Evolutionary conservation across 805 yeast genomes (phyloP).

Genomic region (Wickerhamiella galacta): DNA sequence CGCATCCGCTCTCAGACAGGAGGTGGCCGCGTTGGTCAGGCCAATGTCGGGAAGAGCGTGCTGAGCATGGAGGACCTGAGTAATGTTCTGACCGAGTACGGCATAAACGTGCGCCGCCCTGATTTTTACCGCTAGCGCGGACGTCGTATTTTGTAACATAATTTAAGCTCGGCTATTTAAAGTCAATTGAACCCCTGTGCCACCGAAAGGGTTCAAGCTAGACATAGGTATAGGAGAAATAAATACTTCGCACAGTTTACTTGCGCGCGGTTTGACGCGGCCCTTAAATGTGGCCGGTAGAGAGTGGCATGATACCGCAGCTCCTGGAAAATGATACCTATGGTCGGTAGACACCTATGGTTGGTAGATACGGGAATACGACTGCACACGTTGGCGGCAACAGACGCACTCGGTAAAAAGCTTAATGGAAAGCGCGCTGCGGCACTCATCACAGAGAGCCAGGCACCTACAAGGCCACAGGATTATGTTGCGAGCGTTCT

Average conservation of each 20-base stretch:
- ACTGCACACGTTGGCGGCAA: constrained; percentile 59
- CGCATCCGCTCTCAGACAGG: constrained; percentile 80
- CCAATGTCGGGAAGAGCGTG: constrained; percentile 46
- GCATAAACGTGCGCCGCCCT: constrained; percentile 76
- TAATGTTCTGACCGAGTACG: constrained; percentile 85
- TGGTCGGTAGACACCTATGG: too few species aligned
- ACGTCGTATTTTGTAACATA: neutral
- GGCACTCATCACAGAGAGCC: constrained; percentile 72
- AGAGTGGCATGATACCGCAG: neutral
- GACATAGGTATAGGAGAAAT: neutral
- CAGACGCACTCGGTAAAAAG: constrained; percentile 71
- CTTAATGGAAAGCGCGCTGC: constrained; percentile 53
- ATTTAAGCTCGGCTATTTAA: neutral
- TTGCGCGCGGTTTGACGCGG: neutral
- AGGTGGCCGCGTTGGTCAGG: constrained; percentile 32
- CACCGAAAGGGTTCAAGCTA: too few species aligned
- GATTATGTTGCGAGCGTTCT: constrained; percentile 54
- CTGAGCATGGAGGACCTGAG: constrained; percentile 87
- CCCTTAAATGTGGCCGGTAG: neutral
- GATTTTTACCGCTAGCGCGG: constrained; percentile 64
- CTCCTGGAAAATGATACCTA: constrained; percentile 38
- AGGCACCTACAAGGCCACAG: constrained; percentile 91
- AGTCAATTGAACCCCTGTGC: neutral
- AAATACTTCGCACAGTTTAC: neutral
- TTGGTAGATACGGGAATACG: constrained; percentile 45